These are phyloP conservation scores for Rhodomyrtus tomentosa DNA, from an alignment of 345 rosid genomes.

Conservation along the genomic window DNA sequence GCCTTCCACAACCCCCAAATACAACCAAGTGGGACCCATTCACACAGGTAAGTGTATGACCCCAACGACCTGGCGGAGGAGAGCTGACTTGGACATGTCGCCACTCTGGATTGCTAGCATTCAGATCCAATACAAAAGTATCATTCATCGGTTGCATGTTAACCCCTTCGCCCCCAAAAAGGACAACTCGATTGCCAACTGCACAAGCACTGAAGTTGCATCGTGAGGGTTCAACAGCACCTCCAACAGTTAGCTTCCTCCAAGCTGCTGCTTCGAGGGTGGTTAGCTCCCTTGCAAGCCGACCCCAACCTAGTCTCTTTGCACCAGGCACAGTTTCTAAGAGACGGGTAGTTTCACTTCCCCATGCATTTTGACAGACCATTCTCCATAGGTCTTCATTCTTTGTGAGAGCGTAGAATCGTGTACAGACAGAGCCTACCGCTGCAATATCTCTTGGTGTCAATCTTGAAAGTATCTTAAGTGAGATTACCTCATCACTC, in stretches of 20 bases:
- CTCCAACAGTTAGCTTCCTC: conserved; percentile 84
- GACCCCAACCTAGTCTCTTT: conserved; percentile 77
- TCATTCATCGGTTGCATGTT: conserved; percentile 96
- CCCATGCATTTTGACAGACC: conserved; percentile 94
- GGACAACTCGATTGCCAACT: conserved; percentile 76
- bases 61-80: conserved; percentile 91
- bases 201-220: conserved; percentile 94
- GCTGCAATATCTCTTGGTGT: conserved; percentile 86
- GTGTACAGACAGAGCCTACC: conserved; percentile 56
- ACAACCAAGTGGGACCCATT: conserved; percentile 76
- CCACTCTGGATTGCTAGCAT: conserved; percentile 71
- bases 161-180: conserved; percentile 89
- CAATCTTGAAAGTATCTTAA: conserved; percentile 61
- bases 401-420: conserved; percentile 56
- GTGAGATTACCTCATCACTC: conserved; percentile 69
- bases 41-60: conserved; percentile 76
- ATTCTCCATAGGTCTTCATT: conserved; percentile 82
- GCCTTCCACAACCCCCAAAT: conserved; percentile 88
- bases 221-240: conserved; percentile 80
- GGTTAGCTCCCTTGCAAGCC: conserved; percentile 74
- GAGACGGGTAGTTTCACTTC: conserved; percentile 59
- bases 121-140: conserved; percentile 75
- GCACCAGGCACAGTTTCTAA: conserved; percentile 78
- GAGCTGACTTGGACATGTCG: conserved; percentile 79
- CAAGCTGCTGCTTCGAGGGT: conserved; percentile 87